Conservation (phyloP, 2,329 filamentous ascomycete species). For the Trichoderma arundinaceum region DNA sequence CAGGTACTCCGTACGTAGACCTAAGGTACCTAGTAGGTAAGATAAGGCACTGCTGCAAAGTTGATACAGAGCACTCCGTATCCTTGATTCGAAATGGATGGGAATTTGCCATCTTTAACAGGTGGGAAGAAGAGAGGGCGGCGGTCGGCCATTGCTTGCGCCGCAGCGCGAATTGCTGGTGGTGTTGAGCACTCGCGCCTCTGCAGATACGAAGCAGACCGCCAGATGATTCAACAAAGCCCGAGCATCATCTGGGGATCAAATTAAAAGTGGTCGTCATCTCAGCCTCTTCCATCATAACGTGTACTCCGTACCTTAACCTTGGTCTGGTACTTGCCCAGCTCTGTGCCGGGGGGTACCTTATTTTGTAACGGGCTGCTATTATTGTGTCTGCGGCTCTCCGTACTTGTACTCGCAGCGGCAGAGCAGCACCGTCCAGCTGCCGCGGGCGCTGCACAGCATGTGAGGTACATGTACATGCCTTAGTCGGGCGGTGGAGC, state of each 20-base stretch:
- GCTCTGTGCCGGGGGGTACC: neutral
- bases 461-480: constrained; percentile 5
- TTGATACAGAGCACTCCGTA: too few relatives aligned
- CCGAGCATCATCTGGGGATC: constrained; percentile 13
- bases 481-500: constrained; percentile 17
- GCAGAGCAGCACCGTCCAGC: accelerated
- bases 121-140: too few relatives aligned
- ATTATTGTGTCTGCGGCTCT: neutral
- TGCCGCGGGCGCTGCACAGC: accelerated
- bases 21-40: too few relatives aligned
- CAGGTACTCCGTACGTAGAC: too few relatives aligned
- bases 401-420: neutral
- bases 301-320: neutral
- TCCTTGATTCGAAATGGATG: too few relatives aligned
- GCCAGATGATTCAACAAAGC: constrained; percentile 20
- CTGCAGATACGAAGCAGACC: constrained; percentile 4
- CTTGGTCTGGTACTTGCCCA: too few relatives aligned
- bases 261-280: constrained; percentile 30
- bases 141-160: too few relatives aligned
- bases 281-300: constrained; percentile 23
- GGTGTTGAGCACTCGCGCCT: too few relatives aligned
- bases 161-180: too few relatives aligned
- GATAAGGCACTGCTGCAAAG: too few relatives aligned
- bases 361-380: constrained; percentile 6
- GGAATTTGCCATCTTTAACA: too few relatives aligned